Percentiles rank a stretch among this genome's conserved stretches.
Evolutionary conservation across 2,329 filamentous ascomycete genomes (phyloP).

Genomic region (Diaporthe citri): DNA sequence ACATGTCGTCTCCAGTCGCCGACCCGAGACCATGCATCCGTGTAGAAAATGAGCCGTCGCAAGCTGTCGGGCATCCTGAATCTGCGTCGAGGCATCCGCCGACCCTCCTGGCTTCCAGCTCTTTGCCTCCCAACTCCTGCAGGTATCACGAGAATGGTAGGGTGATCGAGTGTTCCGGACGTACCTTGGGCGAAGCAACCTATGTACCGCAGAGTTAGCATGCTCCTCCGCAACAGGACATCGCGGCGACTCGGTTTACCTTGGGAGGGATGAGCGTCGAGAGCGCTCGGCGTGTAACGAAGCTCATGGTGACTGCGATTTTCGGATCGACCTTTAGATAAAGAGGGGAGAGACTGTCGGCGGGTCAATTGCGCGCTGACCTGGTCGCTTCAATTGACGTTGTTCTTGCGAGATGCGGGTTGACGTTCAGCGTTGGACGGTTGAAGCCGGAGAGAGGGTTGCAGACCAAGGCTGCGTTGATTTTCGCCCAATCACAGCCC

Average conservation of each 20-base stretch:
- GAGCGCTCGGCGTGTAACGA: conserved; percentile 88
- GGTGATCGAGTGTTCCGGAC: conserved; percentile 51
- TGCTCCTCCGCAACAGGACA: conserved; percentile 30
- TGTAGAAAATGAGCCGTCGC: not conserved
- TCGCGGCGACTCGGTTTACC: conserved; percentile 66
- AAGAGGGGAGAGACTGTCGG: conserved; percentile 38
- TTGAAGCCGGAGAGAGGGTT: conserved; percentile 34
- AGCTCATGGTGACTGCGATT: conserved; percentile 82
- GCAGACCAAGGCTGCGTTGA: conserved; percentile 51
- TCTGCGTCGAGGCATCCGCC: not conserved
- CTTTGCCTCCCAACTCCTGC: not conserved
- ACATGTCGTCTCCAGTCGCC: not conserved
- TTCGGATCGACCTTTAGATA: conserved; percentile 25
- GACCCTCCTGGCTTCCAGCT: not conserved
- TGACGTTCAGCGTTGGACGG: conserved; percentile 37
- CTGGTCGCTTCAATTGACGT: conserved; percentile 43
- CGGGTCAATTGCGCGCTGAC: conserved; percentile 53
- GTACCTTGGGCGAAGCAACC: conserved; percentile 88
- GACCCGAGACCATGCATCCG: not conserved
- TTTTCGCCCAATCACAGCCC: conserved; percentile 48
- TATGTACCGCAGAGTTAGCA: conserved; percentile 59
- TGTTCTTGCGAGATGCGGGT: conserved; percentile 31
- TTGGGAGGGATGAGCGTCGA: conserved; percentile 99
- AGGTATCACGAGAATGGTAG: not conserved
- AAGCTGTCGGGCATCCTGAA: not conserved